phyloP scores from a whole-genome alignment of 1,284 basidiomycete species.

The Malassezia equina region DNA sequence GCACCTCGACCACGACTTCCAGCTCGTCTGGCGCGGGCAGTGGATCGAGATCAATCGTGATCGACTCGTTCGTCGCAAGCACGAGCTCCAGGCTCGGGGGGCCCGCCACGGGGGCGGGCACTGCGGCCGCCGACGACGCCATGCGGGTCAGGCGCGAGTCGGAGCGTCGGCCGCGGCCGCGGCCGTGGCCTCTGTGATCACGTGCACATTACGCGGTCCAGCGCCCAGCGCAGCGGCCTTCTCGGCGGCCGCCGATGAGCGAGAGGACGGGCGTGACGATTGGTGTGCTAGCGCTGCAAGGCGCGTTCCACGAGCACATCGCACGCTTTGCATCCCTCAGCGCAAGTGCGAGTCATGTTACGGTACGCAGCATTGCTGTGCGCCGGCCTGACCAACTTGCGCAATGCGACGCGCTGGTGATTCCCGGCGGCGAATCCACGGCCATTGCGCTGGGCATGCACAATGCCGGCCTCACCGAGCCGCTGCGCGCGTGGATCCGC shows the following conservation, averaged over 20 bases:
- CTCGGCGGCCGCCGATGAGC: background rate
- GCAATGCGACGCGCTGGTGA: conserved; percentile 71
- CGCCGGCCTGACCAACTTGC: conserved; percentile 66
- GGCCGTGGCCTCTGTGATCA: background rate
- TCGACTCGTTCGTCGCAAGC: conserved; percentile 33
- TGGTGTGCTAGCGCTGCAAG: conserved; percentile 66
- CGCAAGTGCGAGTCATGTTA: conserved; percentile 1
- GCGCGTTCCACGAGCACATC: conserved; percentile 84
- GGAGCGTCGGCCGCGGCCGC: background rate
- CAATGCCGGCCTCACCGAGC: conserved; percentile 67
- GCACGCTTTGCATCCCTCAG: conserved; percentile 49
- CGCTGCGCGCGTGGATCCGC: conserved; percentile 60
- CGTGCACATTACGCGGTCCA: conserved; percentile 6
- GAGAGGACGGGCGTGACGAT: conserved; percentile 25
- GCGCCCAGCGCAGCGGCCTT: background rate
- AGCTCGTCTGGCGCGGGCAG: conserved; percentile 34
- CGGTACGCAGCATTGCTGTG: conserved; percentile 55
- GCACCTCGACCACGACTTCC: conserved; percentile 34
- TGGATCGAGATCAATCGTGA: conserved; percentile 35
- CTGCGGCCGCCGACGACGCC: background rate
- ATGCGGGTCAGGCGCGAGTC: background rate
- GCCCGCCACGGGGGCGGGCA: conserved; percentile 12
- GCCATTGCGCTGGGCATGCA: conserved; percentile 78
- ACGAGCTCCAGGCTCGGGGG: conserved; percentile 27
- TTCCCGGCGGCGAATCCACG: conserved; percentile 84